Evolutionary conservation across 495 filamentous ascomycete genomes (phyloP).

Genomic region (Penicillium robsamsonii): DNA sequence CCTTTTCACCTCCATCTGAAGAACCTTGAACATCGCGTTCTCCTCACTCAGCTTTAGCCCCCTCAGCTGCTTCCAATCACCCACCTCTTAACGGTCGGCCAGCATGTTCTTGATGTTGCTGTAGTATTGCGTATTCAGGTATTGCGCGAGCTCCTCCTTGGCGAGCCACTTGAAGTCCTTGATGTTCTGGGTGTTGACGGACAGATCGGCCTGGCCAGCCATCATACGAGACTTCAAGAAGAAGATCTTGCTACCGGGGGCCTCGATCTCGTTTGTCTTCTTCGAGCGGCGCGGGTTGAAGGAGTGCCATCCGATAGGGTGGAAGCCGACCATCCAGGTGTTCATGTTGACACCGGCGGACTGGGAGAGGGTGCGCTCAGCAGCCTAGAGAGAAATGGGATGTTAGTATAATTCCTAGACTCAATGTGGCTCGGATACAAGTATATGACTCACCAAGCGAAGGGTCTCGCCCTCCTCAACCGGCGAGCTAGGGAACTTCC

Average conservation of each 20-base stretch:
- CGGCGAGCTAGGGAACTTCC: slow-evolving; percentile 74
- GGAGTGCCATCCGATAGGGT: slow-evolving; percentile 78
- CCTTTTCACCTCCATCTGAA: slow-evolving; percentile 9
- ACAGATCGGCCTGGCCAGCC: slow-evolving; percentile 88
- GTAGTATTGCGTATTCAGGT: slow-evolving; percentile 64
- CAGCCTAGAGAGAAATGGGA: slow-evolving; percentile 56
- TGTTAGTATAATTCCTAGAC: neutral
- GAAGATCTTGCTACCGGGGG: slow-evolving; percentile 76
- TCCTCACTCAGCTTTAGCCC: slow-evolving; percentile 16
- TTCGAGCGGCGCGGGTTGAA: slow-evolving; percentile 37
- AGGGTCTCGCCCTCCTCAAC: slow-evolving; percentile 70
- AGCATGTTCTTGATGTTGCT: slow-evolving; percentile 75
- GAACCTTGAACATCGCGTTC: slow-evolving; percentile 2
- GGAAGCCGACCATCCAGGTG: slow-evolving; percentile 93
- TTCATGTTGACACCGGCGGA: slow-evolving; percentile 94
- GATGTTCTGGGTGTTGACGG: slow-evolving; percentile 65
- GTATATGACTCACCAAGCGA: slow-evolving; percentile 63
- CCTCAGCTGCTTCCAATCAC: slow-evolving; percentile 5
- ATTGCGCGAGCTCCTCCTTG: slow-evolving; percentile 76
- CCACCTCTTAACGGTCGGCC: slow-evolving; percentile 57
- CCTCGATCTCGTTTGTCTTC: slow-evolving; percentile 23
- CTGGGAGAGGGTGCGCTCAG: slow-evolving; percentile 70
- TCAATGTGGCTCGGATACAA: neutral
- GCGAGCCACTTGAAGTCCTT: slow-evolving; percentile 89
- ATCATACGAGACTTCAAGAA: slow-evolving; percentile 95